Conservation (phyloP, 345 rosid species). For the Hevea brasiliensis region DNA sequence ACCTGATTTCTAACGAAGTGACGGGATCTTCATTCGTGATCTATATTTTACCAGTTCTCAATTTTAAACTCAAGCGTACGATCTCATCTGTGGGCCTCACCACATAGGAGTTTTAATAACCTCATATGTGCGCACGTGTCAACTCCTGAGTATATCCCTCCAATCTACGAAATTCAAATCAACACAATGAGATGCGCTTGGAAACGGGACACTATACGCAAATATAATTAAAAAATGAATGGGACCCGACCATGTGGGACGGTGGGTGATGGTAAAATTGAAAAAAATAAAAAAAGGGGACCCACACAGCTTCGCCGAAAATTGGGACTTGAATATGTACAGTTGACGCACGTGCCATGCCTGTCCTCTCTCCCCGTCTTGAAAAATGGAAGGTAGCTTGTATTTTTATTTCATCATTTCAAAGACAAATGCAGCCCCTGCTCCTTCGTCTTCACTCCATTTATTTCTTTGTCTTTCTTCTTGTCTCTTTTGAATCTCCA, state of each 20-base stretch:
- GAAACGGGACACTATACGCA: background rate
- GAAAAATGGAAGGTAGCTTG: too few relatives aligned
- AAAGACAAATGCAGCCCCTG: too few relatives aligned
- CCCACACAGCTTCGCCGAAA: background rate
- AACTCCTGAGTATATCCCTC: background rate
- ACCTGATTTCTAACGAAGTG: background rate
- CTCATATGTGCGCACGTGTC: slow-evolving; percentile 10
- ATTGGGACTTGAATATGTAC: background rate
- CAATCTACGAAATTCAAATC: slow-evolving; percentile 33
- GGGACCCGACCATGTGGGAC: slow-evolving; percentile 38
- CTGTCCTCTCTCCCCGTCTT: background rate
- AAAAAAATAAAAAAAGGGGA: too few relatives aligned
- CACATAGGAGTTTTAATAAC: background rate
- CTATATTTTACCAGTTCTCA: background rate
- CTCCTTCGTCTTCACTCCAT: too few relatives aligned
- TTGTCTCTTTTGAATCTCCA: too few relatives aligned
- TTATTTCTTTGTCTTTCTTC: too few relatives aligned
- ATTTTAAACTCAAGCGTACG: slow-evolving; percentile 6
- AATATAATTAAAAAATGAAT: background rate
- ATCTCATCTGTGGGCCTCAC: slow-evolving; percentile 6
- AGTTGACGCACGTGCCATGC: background rate
- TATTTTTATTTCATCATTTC: too few relatives aligned
- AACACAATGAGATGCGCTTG: too few relatives aligned
- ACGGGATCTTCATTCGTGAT: background rate
- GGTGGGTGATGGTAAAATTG: background rate